Evolutionary conservation across 1,284 basidiomycete genomes (phyloP).

Genomic region (Bondarzewia mesenterica): DNA sequence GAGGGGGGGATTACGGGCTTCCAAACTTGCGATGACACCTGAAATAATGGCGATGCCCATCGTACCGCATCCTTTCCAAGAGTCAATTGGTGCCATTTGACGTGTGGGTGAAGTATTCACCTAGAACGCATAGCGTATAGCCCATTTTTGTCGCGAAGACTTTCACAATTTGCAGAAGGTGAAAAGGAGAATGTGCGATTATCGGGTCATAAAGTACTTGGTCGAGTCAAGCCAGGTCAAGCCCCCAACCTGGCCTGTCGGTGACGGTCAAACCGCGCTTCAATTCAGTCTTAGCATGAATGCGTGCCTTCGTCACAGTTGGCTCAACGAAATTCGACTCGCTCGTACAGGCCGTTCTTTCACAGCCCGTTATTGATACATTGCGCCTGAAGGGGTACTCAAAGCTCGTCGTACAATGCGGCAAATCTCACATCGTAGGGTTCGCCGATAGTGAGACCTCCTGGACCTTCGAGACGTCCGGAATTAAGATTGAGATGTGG

Average conservation of each 20-base stretch:
- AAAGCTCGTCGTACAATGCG: conserved; percentile 67
- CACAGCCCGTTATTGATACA: conserved; percentile 42
- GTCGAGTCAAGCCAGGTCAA: too few relatives aligned
- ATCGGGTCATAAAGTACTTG: too few relatives aligned
- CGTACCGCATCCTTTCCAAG: conserved; percentile 82
- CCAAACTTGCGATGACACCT: conserved; percentile 75
- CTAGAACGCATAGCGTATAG: conserved; percentile 33
- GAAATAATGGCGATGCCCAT: conserved; percentile 98
- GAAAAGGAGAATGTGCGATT: not conserved
- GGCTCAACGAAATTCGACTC: conserved; percentile 85
- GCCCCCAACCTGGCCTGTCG: too few relatives aligned
- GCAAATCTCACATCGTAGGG: conserved; percentile 38
- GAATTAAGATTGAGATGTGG: conserved; percentile 56
- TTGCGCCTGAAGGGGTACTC: conserved; percentile 50
- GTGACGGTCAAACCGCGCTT: too few relatives aligned
- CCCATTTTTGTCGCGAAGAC: conserved; percentile 16
- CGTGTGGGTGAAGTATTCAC: conserved; percentile 12
- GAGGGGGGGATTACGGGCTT: conserved; percentile 33
- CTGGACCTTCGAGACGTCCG: conserved; percentile 29
- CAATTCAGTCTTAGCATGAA: conserved; percentile 18
- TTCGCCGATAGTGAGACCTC: conserved; percentile 17
- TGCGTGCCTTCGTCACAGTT: conserved; percentile 78
- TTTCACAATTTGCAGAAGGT: not conserved
- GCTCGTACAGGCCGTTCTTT: conserved; percentile 61
- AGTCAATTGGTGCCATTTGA: conserved; percentile 3